Conservation (phyloP, 2,329 filamentous ascomycete species). For the Verticillium longisporum region DNA sequence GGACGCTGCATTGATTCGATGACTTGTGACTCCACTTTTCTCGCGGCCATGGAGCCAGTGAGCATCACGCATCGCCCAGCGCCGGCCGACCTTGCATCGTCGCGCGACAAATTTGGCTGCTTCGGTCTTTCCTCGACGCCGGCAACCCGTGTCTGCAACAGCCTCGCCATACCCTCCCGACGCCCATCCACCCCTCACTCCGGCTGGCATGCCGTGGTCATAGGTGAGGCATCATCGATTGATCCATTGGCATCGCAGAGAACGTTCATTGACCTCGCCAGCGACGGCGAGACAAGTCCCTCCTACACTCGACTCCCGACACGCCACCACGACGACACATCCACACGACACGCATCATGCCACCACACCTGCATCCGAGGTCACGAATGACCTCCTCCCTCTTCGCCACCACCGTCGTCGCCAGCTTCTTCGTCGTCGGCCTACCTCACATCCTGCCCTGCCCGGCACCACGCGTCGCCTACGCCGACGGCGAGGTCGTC, state of each 20-base stretch:
- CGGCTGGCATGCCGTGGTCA: conserved; percentile 10
- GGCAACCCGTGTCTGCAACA: neutral
- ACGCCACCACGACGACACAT: neutral
- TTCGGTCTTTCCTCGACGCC: neutral
- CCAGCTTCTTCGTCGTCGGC: conserved; percentile 87
- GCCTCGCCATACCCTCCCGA: conserved; percentile 1
- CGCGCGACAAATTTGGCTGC: neutral
- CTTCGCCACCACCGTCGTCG: conserved; percentile 85
- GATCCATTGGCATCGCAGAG: too few species aligned
- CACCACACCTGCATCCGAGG: conserved; percentile 85
- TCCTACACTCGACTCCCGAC: conserved; percentile 2
- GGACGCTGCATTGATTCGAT: neutral
- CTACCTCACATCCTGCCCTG: conserved; percentile 88
- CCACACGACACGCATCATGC: conserved; percentile 49
- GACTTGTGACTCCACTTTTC: neutral
- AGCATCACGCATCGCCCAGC: neutral
- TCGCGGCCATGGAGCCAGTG: neutral
- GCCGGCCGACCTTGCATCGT: neutral
- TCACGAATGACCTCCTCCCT: conserved; percentile 90
- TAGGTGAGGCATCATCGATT: conserved; percentile 4
- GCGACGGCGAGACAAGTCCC: neutral
- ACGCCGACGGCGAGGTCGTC: conserved; percentile 60
- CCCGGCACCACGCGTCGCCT: conserved; percentile 69
- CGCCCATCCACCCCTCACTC: neutral
- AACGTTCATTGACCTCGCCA: conserved; percentile 2